Conservation (phyloP, 257 asterid genomes). For the Osmanthus fragrans region DNA sequence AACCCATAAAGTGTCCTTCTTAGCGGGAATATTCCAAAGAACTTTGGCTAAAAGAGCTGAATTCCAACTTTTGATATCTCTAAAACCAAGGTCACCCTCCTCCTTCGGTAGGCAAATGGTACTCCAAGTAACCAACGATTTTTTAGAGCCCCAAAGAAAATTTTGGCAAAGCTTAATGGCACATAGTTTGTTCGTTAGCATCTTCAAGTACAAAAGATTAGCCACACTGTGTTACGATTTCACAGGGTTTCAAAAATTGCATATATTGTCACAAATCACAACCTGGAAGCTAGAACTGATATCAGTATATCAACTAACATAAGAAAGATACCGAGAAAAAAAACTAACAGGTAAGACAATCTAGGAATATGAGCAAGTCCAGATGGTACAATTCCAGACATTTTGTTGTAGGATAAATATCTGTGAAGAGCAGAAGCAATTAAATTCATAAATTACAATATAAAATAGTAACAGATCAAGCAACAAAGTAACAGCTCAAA, state of each 20-base stretch:
- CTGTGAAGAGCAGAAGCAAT: conserved; percentile 40
- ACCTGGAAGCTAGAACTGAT: background rate
- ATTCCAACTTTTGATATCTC: too few relatives aligned
- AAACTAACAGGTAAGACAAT: conserved; percentile 82
- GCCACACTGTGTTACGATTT: background rate
- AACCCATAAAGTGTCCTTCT: too few relatives aligned
- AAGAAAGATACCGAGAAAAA: background rate
- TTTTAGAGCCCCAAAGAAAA: too few relatives aligned
- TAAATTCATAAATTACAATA: conserved; percentile 15
- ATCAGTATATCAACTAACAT: background rate
- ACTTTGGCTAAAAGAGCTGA: too few relatives aligned
- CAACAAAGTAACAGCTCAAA: background rate
- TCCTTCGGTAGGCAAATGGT: too few relatives aligned
- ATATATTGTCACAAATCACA: background rate
- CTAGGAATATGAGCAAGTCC: conserved; percentile 87
- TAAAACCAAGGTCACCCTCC: too few relatives aligned
- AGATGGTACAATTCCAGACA: conserved; percentile 84
- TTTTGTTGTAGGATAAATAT: conserved; percentile 79
- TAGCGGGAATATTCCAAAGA: too few relatives aligned
- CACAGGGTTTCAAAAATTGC: background rate
- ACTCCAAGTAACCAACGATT: too few relatives aligned
- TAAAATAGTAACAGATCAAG: conserved; percentile 6
- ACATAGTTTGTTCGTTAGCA: background rate
- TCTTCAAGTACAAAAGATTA: background rate
- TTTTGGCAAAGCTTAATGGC: background rate